Evolutionary conservation across 768 basidiomycete genomes (phyloP), one percentile per base, ranked within the genome.

Genomic region (Mycena albidolilacea): DNA sequence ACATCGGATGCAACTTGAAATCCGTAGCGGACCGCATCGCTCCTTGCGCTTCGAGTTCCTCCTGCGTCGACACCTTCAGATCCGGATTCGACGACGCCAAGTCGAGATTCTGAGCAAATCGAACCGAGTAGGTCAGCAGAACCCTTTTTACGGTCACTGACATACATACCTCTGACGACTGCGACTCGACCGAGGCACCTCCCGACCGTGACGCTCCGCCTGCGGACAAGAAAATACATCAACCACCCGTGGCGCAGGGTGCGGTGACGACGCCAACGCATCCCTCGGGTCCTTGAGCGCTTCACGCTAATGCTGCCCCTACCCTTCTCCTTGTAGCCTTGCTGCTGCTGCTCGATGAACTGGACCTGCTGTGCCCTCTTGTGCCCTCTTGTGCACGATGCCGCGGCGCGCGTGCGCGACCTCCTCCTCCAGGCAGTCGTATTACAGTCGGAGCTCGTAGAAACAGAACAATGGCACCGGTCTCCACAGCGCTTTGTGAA

Each of bases 331-430:
- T 44, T 69, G 21, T 50, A 35, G 50, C 41, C 30, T 30, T 30
- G 30, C 21, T 62, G 62, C 48, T 69, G 67, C 52, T 70, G 59
- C 52, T 73, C 30, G 30, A 30, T 30, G 30, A 30, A 65, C 12
- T 44, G 10, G 58, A 66, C 69, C 37, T 73, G 68, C 68, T 70
- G 67, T 6, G 64, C 4, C 54, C 70, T 58, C 68, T 69, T 70
- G 67, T 6, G 64, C 4, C 54, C 70, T 58, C 68, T 69, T 73
- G 58, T 62, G 17, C 19, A 48, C 54, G 72, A 73, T 69, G 52
- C 41, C 54, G 14, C 64, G 58, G 21, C 60, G 57, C 57, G 67
- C 68, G 64, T 54, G 68, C 3, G 52, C 54, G 64, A 73, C 67
- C 54, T 70, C 68, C 21, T 62, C 54, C n/a, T 67, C 59, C 19